These are phyloP conservation scores for Phaeosphaeriaceae sp. DNA, from an alignment of 2,329 filamentous ascomycete species.

Conservation along the genomic window DNA sequence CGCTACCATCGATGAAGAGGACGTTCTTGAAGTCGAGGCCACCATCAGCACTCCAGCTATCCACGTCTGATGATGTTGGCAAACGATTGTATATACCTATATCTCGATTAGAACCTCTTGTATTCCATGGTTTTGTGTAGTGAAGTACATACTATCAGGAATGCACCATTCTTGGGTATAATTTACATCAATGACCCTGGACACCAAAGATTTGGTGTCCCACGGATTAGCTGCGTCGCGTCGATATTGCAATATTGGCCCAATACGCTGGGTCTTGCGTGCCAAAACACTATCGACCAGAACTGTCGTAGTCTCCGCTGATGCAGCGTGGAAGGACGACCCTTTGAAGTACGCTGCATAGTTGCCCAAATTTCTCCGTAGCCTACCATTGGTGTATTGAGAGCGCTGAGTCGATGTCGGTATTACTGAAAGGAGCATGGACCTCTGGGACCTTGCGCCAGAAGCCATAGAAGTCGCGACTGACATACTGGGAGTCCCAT, in stretches of 20 bases:
- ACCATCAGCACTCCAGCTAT: slow-evolving; percentile 57
- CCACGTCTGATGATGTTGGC: slow-evolving; percentile 53
- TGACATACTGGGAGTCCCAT: too few species aligned
- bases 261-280: slow-evolving; percentile 55
- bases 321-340: slow-evolving; percentile 54
- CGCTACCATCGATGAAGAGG: slow-evolving; percentile 61
- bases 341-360: slow-evolving; percentile 62
- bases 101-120: too few species aligned
- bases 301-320: slow-evolving; percentile 53
- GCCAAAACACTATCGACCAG: slow-evolving; percentile 54
- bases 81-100: slow-evolving; percentile 56
- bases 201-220: too few species aligned
- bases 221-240: too few species aligned
- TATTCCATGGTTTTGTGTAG: too few species aligned
- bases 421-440: slow-evolving; percentile 51
- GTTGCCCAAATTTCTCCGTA: slow-evolving; percentile 61
- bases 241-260: slow-evolving; percentile 54
- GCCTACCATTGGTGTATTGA: slow-evolving; percentile 59
- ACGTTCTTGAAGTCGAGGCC: slow-evolving; percentile 58
- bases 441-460: slow-evolving; percentile 55
- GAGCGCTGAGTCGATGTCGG: slow-evolving; percentile 57
- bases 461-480: slow-evolving; percentile 56
- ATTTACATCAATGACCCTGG: too few species aligned
- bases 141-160: too few species aligned
- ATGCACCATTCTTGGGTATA: too few species aligned